Conservation (phyloP, 169 alveolate genomes). For the Eimeria falciformis region DNA sequence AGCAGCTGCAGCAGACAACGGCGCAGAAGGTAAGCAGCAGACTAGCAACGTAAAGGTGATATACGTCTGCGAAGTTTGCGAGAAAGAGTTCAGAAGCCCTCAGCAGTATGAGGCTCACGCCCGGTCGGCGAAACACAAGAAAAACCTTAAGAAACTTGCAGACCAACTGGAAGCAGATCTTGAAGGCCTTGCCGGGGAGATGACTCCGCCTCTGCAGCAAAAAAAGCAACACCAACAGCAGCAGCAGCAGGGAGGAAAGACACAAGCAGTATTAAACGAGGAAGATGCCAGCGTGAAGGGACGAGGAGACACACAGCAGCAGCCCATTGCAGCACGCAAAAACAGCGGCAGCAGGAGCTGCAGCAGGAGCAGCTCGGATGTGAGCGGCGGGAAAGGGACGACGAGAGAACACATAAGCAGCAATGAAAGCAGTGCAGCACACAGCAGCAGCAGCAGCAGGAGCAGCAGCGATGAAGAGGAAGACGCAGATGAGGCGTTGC, state of each 20-base stretch:
- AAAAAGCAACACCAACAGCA: background rate
- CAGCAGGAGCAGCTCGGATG: constrained; percentile 12
- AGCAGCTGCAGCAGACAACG: background rate
- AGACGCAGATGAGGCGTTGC: constrained; percentile 3
- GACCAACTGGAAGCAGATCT: background rate
- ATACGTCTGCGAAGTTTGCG: constrained; percentile 73
- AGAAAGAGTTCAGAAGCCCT: constrained; percentile 77
- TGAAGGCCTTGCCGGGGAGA: background rate
- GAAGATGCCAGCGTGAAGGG: too few species aligned
- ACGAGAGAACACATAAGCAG: background rate
- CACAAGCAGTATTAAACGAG: background rate
- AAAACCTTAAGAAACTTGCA: constrained; percentile 21
- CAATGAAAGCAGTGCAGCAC: background rate
- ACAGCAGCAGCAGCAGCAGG: constrained; percentile 30
- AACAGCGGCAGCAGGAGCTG: background rate
- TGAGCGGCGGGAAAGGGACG: background rate
- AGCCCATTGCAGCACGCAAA: background rate
- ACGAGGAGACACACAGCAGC: background rate
- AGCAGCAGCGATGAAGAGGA: constrained; percentile 34
- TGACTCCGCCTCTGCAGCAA: background rate
- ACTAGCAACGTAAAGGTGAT: constrained; percentile 19
- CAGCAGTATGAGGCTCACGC: constrained; percentile 80
- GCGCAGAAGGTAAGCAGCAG: constrained; percentile 10
- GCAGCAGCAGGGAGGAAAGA: constrained; percentile 12
- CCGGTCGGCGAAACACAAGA: constrained; percentile 74